Base-by-base conservation (phyloP, 495 filamentous ascomycete species). In the Neurospora intermedia region DNA sequence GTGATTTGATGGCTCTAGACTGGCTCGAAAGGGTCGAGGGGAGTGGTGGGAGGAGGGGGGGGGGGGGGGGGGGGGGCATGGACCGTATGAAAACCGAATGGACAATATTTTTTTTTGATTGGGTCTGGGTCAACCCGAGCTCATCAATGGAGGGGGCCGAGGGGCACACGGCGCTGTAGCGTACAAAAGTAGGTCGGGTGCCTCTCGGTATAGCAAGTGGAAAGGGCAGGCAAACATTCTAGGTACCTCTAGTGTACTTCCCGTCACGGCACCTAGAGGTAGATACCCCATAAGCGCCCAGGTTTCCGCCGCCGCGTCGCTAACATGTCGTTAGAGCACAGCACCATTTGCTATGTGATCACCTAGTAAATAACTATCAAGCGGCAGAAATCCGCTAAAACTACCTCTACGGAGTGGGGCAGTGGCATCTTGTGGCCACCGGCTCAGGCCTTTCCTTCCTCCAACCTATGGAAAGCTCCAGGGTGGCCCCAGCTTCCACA, bases 91-190 rank as follows among this genome's bases (percentile, higher is more conserved):
- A 27, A 59, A 31, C 27, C 27, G 27, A 31, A 70, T 48, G 73
- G 71, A 69, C 62, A 71, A 76, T 75, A 77, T 75, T 77, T 77
- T 76, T 62, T 66, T 77, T 76, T 75, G 76, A 74, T 75, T 76
- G 76, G 74, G 76, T 54, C 70, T 71, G 66, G 74, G 39, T 8
- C 59, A 41, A 38, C 43, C 46, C 69, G 69, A 35, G 27, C 54
- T 48, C 69, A 70, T 75, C 74, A 72, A 76, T 75, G 76, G 74
- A 76, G 74, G 74, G 46, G 74, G 74, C 69, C 69, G 71, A 66
- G 40, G 23, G 54, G 54, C 27, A 66, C 54, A 66, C 27, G 35
- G 54, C 35, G 35, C 54, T 66, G 54, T 66, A 66, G 54, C 15
- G 27, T 4, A 6, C 35, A 38, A 38, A 38, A 38, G 35, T 38